phyloP scores from a whole-genome alignment of 2,329 filamentous ascomycete genomes.

The Colletotrichum cereale region DNA sequence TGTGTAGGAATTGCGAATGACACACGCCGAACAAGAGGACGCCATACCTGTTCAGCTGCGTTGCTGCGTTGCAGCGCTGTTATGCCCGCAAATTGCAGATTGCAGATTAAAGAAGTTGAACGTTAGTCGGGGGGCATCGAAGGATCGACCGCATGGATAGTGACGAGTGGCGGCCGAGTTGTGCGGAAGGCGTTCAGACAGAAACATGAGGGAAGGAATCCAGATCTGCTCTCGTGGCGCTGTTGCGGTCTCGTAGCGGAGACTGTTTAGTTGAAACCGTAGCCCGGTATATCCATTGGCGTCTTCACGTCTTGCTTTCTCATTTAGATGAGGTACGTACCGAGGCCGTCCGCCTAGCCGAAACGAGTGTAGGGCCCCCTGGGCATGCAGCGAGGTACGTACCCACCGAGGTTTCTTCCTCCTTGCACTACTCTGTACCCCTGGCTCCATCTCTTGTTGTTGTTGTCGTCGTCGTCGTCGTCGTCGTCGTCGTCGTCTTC shows the following conservation, averaged over 20 bases:
- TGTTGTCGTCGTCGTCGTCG: neutral
- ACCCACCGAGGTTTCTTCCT: neutral
- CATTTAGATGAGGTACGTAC: slow-evolving; percentile 29
- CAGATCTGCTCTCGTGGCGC: slow-evolving; percentile 34
- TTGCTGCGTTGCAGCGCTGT: neutral
- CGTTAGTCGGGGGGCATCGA: neutral
- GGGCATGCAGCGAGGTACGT: neutral
- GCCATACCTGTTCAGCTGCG: neutral
- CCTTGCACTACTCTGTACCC: neutral
- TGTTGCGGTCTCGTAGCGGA: slow-evolving; percentile 22
- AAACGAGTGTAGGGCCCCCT: neutral
- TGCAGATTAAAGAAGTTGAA: neutral
- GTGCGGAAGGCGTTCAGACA: slow-evolving; percentile 11
- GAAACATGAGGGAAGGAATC: slow-evolving; percentile 30
- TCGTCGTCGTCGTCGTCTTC: neutral
- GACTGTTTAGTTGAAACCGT: slow-evolving; percentile 41
- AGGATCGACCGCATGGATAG: slow-evolving; percentile 39
- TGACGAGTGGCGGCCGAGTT: slow-evolving; percentile 17
- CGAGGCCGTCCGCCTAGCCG: too few species aligned
- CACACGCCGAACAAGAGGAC: neutral
- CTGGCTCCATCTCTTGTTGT: neutral
- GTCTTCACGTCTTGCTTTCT: slow-evolving; percentile 16
- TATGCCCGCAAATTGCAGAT: slow-evolving; percentile 3
- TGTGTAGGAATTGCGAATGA: neutral
- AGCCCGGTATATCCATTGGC: slow-evolving; percentile 14